A percentile compares a stretch with the other conserved stretches of the same genome.
phyloP scores from a whole-genome alignment of 495 filamentous ascomycete genomes.

The Parathielavia hyrcaniae region DNA sequence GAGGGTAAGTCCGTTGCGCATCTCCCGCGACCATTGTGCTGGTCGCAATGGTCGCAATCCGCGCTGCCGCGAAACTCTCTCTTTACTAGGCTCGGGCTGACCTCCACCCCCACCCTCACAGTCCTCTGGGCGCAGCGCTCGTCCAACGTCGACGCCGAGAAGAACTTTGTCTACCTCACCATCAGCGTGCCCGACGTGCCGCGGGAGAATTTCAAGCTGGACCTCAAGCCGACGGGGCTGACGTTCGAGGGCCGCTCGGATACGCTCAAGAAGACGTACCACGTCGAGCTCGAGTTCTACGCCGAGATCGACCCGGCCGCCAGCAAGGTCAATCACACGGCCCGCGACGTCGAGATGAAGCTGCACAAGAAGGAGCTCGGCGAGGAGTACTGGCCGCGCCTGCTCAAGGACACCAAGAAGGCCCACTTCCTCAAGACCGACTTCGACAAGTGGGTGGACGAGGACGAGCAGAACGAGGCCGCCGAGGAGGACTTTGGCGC shows the following conservation, averaged over 20 bases:
- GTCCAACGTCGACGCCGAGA: slow-evolving; percentile 64
- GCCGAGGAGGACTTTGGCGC: slow-evolving; percentile 78
- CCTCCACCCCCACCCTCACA: slow-evolving; percentile 36
- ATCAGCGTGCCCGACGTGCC: slow-evolving; percentile 78
- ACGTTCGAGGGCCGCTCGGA: slow-evolving; percentile 74
- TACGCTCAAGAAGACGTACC: slow-evolving; percentile 73
- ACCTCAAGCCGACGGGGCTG: slow-evolving; percentile 69
- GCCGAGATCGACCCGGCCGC: slow-evolving; percentile 80
- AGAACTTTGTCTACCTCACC: slow-evolving; percentile 90
- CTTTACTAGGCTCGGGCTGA: background rate
- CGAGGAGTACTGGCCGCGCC: slow-evolving; percentile 86
- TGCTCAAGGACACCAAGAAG: slow-evolving; percentile 84
- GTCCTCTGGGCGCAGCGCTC: slow-evolving; percentile 98
- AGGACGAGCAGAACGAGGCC: slow-evolving; percentile 93
- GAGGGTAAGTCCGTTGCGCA: slow-evolving; percentile 24
- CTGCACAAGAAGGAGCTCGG: slow-evolving; percentile 94
- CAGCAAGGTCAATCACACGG: slow-evolving; percentile 75
- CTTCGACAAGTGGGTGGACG: slow-evolving; percentile 99
- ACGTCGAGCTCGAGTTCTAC: slow-evolving; percentile 82
- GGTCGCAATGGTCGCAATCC: background rate
- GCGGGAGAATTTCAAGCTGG: slow-evolving; percentile 61
- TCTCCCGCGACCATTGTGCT: background rate
- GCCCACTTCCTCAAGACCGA: slow-evolving; percentile 97
- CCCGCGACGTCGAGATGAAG: slow-evolving; percentile 79
- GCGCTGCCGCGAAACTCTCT: background rate